A percentile compares a stretch with the other conserved stretches of the same genome.
Evolutionary conservation across 1,139 yeast species (phyloP).

Genomic region (Debaryomyces singareniensis): DNA sequence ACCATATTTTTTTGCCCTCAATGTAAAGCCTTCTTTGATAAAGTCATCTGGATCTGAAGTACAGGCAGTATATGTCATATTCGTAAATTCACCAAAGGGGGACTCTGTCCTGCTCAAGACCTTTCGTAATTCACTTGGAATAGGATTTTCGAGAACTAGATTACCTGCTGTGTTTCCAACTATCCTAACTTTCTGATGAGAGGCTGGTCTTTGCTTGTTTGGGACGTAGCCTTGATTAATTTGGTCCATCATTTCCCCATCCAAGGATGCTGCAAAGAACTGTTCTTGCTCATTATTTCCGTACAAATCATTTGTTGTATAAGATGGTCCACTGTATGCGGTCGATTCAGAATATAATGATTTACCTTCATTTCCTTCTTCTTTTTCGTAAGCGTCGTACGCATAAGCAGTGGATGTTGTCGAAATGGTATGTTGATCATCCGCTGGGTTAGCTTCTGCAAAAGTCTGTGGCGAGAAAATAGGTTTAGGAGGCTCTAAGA

Average conservation of each 20-base stretch:
- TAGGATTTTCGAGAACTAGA: constrained; percentile 85
- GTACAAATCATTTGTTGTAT: constrained; percentile 15
- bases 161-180: constrained; percentile 61
- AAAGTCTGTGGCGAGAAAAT: constrained; percentile 57
- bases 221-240: constrained; percentile 36
- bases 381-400: constrained; percentile 32
- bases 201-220: constrained; percentile 25
- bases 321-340: constrained; percentile 31
- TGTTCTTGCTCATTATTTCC: constrained; percentile 22
- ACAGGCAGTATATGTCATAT: constrained; percentile 93
- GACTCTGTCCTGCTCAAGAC: constrained; percentile 77
- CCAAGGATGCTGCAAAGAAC: constrained; percentile 40
- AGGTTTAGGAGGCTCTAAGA: constrained; percentile 59
- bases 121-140: constrained; percentile 78
- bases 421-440: constrained; percentile 26
- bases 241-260: constrained; percentile 41
- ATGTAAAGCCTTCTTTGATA: constrained; percentile 70
- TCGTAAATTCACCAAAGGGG: constrained; percentile 76
- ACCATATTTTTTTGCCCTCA: constrained; percentile 77
- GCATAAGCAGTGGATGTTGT: constrained; percentile 23
- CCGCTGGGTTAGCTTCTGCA: constrained; percentile 51
- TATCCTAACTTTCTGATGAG: constrained; percentile 53
- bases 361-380: constrained; percentile 26
- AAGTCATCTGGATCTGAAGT: constrained; percentile 86
- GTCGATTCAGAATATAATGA: constrained; percentile 35